Base-by-base conservation (phyloP, 805 yeast species). In the Saturnispora diversa region DNA sequence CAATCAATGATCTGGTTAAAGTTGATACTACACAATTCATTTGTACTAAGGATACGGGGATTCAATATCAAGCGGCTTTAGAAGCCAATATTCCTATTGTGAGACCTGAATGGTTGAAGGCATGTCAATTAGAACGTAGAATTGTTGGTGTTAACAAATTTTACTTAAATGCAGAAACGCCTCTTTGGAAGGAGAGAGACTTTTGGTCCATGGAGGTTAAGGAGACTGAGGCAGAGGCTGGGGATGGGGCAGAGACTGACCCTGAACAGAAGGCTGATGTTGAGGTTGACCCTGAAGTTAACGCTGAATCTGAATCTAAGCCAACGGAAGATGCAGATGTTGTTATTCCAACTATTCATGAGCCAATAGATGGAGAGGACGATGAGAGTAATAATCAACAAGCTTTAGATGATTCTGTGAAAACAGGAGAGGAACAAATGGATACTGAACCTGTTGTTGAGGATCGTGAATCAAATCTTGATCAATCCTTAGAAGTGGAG, bases 41-140 rank as follows among this genome's bases (percentile, higher is more conserved):
- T n/a, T 73, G 83, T 46, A 80, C 94, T 12, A 70, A 74, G 16
- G 77, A 78, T 36, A 65, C 66, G 31, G 86, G 85, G n/a, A 62
- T 66, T 38, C 70, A 79, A 13, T 83, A 75, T 64, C 69, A 77
- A 46, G 80, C 77, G 56, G 98, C 97, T 1, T 70, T 72, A 46
- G 87, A 81, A 39, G 74, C 77, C 65, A 92, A 87, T 56, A 86
- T 92, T 42, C 98, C 98, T 2, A 75, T 92, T 29, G 88, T 92
- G 21, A 74, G 95, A 59, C 97, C 98, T 0, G 97, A 92, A 58
- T 92, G 97, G 97, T 66, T 92, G 43, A 81, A 83, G 60, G 96
- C 97, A 1, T 92, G 97, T 65, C 94, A 84, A 52, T 60, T 71
- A 31, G 97, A 88, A 55, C 75, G 92, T 51, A 66, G 95, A 54